Evolutionary conservation across 2,329 filamentous ascomycete species (phyloP).

Genomic region (Calonectria multiphialidica): DNA sequence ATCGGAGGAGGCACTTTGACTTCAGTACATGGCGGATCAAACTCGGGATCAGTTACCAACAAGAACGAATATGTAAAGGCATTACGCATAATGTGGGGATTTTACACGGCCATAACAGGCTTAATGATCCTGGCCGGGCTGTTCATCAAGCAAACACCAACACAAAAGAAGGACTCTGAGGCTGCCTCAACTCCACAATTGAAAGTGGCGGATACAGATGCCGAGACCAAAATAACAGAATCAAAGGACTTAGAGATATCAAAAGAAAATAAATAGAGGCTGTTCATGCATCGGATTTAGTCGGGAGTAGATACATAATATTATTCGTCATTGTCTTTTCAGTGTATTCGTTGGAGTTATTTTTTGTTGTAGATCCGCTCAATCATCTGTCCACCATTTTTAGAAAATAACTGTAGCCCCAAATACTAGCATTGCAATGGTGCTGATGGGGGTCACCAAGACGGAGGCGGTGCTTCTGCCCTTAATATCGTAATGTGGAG

Average conservation of each 20-base stretch:
- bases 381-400: too few relatives aligned
- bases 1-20: constrained; percentile 33
- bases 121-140: constrained; percentile 28
- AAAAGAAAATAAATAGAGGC: not conserved
- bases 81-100: constrained; percentile 35
- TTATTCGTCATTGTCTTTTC: not conserved
- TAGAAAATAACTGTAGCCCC: too few relatives aligned
- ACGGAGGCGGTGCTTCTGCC: too few relatives aligned
- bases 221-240: not conserved
- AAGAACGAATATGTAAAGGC: constrained; percentile 33
- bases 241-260: not conserved
- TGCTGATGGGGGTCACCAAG: too few relatives aligned
- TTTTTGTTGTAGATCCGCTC: too few relatives aligned
- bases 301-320: not conserved
- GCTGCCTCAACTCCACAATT: not conserved
- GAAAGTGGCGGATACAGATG: not conserved
- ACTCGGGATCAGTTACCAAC: constrained; percentile 9
- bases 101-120: constrained; percentile 31
- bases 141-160: constrained; percentile 29
- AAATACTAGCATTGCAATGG: too few relatives aligned
- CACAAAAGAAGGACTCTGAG: not conserved
- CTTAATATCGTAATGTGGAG: too few relatives aligned
- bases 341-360: too few relatives aligned
- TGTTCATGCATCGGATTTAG: not conserved
- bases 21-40: constrained; percentile 9